Evolutionary conservation across 257 asterid species (phyloP).

Genomic region (Dorcoceras hygrometricum): DNA sequence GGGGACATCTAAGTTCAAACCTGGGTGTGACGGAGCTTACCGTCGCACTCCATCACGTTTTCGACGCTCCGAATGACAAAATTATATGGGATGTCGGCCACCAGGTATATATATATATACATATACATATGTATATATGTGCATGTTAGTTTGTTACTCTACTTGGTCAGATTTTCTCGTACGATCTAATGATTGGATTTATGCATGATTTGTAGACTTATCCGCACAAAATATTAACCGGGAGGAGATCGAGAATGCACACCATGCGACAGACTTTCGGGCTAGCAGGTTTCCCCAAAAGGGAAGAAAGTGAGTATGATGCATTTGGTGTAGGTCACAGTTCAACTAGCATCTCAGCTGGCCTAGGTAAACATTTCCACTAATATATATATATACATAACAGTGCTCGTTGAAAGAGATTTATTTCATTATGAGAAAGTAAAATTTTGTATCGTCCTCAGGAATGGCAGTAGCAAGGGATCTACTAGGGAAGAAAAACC

Average conservation of each 20-base stretch:
- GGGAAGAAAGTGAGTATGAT: conserved; percentile 65
- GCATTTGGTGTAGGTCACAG: conserved; percentile 85
- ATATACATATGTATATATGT: no score
- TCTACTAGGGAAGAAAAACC: conserved; percentile 51
- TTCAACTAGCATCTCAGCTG: conserved; percentile 72
- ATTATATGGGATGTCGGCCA: conserved; percentile 86
- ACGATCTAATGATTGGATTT: background rate
- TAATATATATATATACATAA: no score
- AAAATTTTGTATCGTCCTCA: background rate
- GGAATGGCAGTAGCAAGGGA: conserved; percentile 84
- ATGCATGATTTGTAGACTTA: conserved; percentile 37
- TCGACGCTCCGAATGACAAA: conserved; percentile 61
- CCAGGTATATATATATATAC: conserved; percentile 40
- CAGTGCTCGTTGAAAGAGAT: no score
- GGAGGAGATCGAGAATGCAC: conserved; percentile 63
- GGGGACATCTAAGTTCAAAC: conserved; percentile 69
- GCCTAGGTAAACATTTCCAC: conserved; percentile 36
- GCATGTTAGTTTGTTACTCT: background rate
- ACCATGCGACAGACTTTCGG: conserved; percentile 62
- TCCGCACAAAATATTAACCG: conserved; percentile 69
- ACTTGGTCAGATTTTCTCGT: background rate
- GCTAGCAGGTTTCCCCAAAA: conserved; percentile 64
- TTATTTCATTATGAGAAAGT: no score
- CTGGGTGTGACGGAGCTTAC: conserved; percentile 67
- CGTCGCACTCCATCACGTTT: conserved; percentile 71